phyloP scores from a whole-genome alignment of 441 rosid genomes.

The Isatis lusitanica region DNA sequence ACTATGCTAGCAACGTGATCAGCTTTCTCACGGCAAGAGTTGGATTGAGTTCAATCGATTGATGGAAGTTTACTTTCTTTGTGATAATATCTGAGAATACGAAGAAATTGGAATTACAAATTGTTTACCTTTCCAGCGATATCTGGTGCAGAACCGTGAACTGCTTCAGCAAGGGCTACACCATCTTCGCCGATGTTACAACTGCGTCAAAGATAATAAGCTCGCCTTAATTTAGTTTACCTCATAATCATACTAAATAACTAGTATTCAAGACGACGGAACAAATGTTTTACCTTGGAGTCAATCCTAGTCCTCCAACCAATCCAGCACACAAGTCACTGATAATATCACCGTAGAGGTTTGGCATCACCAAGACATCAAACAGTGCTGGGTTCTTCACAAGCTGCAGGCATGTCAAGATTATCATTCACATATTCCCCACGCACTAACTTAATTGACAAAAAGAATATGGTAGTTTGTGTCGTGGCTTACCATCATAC shows the following conservation, averaged over 20 bases:
- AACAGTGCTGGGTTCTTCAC: constrained; percentile 91
- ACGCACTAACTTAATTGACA: not conserved
- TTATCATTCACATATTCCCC: not conserved
- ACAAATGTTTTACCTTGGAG: constrained; percentile 62
- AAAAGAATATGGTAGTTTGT: not conserved
- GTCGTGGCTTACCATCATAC: constrained; percentile 76
- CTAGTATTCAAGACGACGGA: not conserved
- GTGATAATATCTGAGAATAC: not conserved
- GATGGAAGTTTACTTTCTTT: not conserved
- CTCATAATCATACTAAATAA: not conserved
- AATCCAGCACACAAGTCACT: constrained; percentile 95
- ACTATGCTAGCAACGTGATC: not conserved
- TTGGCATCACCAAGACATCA: constrained; percentile 97
- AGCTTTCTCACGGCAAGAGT: not conserved
- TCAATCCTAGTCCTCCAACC: constrained; percentile 91
- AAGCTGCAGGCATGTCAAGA: constrained; percentile 51
- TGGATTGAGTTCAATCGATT: not conserved
- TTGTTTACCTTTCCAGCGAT: constrained; percentile 87
- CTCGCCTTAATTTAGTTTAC: not conserved
- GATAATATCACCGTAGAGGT: constrained; percentile 94
- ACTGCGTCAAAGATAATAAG: constrained; percentile 45
- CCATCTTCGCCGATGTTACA: constrained; percentile 98
- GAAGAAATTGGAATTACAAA: not conserved
- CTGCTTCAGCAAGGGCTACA: constrained; percentile 96
- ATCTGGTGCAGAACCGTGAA: constrained; percentile 98